These are phyloP conservation scores for Phytophthora citricola DNA, from an alignment of 352 stramenopile species.

Conservation along the genomic window DNA sequence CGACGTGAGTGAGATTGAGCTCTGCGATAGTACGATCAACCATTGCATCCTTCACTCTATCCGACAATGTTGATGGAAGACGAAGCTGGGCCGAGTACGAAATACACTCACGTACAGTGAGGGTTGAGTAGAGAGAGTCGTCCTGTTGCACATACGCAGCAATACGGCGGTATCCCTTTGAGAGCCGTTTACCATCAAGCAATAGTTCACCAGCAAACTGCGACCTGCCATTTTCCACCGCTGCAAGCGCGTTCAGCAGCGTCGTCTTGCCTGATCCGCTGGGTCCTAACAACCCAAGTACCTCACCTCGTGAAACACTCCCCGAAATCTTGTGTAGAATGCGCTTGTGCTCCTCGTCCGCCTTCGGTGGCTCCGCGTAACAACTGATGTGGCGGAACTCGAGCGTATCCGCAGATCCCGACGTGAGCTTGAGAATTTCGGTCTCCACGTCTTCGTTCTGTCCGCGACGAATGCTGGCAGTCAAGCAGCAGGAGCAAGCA, in stretches of 20 bases:
- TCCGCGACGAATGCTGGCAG: conserved; percentile 9
- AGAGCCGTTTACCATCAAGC: conserved; percentile 64
- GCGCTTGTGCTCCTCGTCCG: conserved; percentile 28
- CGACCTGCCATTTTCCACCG: conserved; percentile 69
- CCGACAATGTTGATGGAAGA: conserved; percentile 54
- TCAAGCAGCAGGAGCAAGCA: conserved; percentile 26
- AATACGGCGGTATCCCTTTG: conserved; percentile 72
- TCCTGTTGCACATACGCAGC: conserved; percentile 91
- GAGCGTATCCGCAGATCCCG: conserved; percentile 48
- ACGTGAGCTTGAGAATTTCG: conserved; percentile 56
- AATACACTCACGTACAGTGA: conserved; percentile 88
- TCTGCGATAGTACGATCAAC: conserved; percentile 75
- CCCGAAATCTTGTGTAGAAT: conserved; percentile 76
- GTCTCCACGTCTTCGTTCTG: conserved; percentile 40
- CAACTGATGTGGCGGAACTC: conserved; percentile 71
- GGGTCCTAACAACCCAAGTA: conserved; percentile 76
- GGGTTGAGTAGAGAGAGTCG: conserved; percentile 78
- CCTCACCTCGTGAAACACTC: conserved; percentile 55
- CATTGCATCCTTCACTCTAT: conserved; percentile 68
- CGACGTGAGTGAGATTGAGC: conserved; percentile 76
- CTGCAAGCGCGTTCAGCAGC: conserved; percentile 77
- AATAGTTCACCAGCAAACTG: conserved; percentile 62
- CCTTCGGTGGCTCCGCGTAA: conserved; percentile 30
- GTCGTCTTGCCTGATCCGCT: conserved; percentile 88
- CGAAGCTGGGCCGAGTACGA: conserved; percentile 83